These are phyloP conservation scores for Corylus heterophylla DNA, from an alignment of 306 rosid species.

Conservation along the genomic window DNA sequence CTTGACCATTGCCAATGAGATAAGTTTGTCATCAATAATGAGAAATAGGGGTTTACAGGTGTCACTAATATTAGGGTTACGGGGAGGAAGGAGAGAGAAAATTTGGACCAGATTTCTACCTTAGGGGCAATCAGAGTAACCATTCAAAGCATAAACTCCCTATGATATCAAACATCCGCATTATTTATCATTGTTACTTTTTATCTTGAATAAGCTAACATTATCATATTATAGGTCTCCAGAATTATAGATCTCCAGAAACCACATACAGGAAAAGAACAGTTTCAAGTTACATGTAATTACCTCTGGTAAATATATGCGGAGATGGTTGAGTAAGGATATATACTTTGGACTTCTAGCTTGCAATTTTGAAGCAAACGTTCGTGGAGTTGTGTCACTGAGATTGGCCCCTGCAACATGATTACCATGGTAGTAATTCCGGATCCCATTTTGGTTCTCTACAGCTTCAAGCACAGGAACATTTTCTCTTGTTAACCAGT, in stretches of 20 bases:
- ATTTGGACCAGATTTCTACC: neutral
- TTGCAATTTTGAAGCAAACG: constrained; percentile 82
- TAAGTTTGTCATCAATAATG: neutral
- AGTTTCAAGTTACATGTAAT: constrained; percentile 20
- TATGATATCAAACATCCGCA: neutral
- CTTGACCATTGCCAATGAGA: neutral
- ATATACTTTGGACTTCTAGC: constrained; percentile 98
- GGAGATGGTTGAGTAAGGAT: constrained; percentile 94
- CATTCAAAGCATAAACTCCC: constrained; percentile 3
- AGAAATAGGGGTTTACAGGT: neutral
- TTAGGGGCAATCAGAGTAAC: neutral
- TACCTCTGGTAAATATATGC: constrained; percentile 97
- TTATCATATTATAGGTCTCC: neutral
- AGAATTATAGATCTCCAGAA: neutral
- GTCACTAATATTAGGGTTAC: constrained; percentile 4
- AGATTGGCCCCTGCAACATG: constrained; percentile 69
- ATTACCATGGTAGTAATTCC: constrained; percentile 94
- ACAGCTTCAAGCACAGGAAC: constrained; percentile 99
- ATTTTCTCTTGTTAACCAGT: constrained; percentile 99
- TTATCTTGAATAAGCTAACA: neutral
- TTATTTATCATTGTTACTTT: neutral
- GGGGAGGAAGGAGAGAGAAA: neutral
- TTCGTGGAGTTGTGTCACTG: constrained; percentile 64
- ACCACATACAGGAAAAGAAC: neutral
- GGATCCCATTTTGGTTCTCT: constrained; percentile 83